A percentile compares a stretch with the other conserved stretches of the same genome.
These are phyloP conservation scores for Nakaseomyces glabratus DNA, from an alignment of 1,139 yeast species.

Conservation along the genomic window DNA sequence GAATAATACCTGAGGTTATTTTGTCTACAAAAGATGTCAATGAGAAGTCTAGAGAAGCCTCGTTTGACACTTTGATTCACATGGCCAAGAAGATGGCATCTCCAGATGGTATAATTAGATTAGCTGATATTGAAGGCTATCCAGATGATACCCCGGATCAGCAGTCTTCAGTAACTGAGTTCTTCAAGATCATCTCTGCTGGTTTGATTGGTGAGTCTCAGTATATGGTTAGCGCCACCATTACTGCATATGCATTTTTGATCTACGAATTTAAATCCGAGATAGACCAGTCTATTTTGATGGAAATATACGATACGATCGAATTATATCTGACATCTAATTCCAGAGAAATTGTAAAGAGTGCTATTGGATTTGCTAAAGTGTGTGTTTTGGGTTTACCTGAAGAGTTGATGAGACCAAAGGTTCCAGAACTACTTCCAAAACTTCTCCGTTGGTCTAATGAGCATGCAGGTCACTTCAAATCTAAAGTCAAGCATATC, in stretches of 20 bases:
- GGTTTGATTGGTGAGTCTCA: slow-evolving; percentile 92
- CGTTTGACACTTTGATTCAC: slow-evolving; percentile 64
- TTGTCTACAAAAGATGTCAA: slow-evolving; percentile 88
- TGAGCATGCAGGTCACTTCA: slow-evolving; percentile 92
- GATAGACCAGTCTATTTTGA: slow-evolving; percentile 46
- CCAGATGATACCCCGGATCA: slow-evolving; percentile 49
- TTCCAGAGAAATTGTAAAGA: slow-evolving; percentile 85
- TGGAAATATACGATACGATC: slow-evolving; percentile 78
- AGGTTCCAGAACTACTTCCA: slow-evolving; percentile 55
- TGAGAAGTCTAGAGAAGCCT: slow-evolving; percentile 79
- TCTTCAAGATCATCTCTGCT: slow-evolving; percentile 87
- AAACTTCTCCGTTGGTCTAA: slow-evolving; percentile 88
- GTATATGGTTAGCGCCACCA: slow-evolving; percentile 93
- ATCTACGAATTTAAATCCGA: slow-evolving; percentile 74
- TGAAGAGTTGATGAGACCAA: slow-evolving; percentile 60
- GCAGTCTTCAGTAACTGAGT: slow-evolving; percentile 64
- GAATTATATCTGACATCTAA: slow-evolving; percentile 85
- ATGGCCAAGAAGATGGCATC: slow-evolving; percentile 71
- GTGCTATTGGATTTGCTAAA: slow-evolving; percentile 90
- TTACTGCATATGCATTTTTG: slow-evolving; percentile 81
- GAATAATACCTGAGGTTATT: slow-evolving; percentile 77
- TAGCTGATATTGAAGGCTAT: slow-evolving; percentile 60
- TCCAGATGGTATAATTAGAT: slow-evolving; percentile 52
- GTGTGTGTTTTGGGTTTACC: slow-evolving; percentile 84
- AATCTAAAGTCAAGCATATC: slow-evolving; percentile 83